Evolutionary conservation across 192 early-diverging fungal genomes (phyloP).

Genomic region (Umbelopsis sp.): DNA sequence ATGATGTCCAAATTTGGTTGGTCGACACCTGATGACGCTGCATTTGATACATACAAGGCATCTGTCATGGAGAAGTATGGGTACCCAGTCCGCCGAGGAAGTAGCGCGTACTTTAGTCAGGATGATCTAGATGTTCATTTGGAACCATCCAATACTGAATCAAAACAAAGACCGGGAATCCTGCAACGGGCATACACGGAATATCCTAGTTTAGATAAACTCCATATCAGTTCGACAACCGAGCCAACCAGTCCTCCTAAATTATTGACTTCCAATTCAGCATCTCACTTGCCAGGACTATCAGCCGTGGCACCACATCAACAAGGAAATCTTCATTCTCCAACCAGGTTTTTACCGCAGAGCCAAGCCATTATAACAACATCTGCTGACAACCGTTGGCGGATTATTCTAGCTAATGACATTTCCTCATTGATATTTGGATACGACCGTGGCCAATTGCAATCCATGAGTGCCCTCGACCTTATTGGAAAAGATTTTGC

Average conservation of each 20-base stretch:
- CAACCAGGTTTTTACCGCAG: constrained; percentile 59
- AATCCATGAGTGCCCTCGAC: constrained; percentile 9
- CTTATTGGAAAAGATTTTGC: constrained; percentile 11
- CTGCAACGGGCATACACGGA: constrained; percentile 26
- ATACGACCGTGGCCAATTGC: constrained; percentile 14
- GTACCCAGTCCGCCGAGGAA: constrained; percentile 35
- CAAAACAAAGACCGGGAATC: constrained; percentile 15
- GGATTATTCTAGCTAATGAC: constrained; percentile 61
- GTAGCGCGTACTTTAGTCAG: constrained; percentile 23
- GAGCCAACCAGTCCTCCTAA: neutral
- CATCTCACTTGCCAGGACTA: neutral
- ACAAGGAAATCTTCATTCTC: constrained; percentile 44
- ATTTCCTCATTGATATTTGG: constrained; percentile 59
- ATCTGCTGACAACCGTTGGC: constrained; percentile 37
- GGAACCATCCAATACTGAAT: neutral
- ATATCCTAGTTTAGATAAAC: constrained; percentile 5
- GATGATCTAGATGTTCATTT: constrained; percentile 13
- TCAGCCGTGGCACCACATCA: constrained; percentile 14
- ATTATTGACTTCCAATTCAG: neutral
- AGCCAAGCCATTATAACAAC: constrained; percentile 67
- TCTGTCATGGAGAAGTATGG: constrained; percentile 31
- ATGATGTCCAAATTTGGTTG: constrained; percentile 58
- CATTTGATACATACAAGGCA: constrained; percentile 27
- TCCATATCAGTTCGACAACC: neutral
- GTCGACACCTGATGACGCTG: constrained; percentile 41